Evolutionary conservation across 2,329 filamentous ascomycete species (phyloP).

Genomic region (Apiospora koreana): DNA sequence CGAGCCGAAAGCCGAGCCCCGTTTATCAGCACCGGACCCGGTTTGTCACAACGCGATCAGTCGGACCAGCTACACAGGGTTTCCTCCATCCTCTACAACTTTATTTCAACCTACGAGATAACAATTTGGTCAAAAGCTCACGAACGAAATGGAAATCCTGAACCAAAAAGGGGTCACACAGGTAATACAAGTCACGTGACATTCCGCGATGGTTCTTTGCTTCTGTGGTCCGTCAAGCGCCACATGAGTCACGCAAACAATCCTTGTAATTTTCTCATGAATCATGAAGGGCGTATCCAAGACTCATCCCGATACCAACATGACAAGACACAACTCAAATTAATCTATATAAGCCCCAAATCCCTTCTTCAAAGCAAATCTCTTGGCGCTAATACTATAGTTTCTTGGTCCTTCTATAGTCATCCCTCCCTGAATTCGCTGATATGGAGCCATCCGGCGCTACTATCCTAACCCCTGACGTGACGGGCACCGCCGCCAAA

Average conservation of each 20-base stretch:
- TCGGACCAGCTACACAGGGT: neutral
- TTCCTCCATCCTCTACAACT: no score
- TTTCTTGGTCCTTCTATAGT: neutral
- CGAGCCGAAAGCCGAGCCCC: neutral
- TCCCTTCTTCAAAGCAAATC: neutral
- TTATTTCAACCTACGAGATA: no score
- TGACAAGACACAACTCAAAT: neutral
- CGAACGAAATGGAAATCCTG: no score
- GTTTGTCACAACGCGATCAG: no score
- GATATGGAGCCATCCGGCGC: neutral
- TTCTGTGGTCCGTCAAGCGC: no score
- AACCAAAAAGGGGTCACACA: no score
- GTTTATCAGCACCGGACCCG: neutral
- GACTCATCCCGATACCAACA: neutral
- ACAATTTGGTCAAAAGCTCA: no score
- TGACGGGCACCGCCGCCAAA: neutral
- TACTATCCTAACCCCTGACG: neutral
- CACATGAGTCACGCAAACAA: neutral
- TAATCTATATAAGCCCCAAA: neutral
- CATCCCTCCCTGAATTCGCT: neutral
- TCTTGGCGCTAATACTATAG: neutral
- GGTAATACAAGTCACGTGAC: no score
- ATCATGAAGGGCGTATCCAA: neutral
- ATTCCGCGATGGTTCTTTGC: no score
- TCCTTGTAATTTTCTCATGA: neutral